Evolutionary conservation across 345 rosid species (phyloP).

Genomic region (Triadica sebifera): DNA sequence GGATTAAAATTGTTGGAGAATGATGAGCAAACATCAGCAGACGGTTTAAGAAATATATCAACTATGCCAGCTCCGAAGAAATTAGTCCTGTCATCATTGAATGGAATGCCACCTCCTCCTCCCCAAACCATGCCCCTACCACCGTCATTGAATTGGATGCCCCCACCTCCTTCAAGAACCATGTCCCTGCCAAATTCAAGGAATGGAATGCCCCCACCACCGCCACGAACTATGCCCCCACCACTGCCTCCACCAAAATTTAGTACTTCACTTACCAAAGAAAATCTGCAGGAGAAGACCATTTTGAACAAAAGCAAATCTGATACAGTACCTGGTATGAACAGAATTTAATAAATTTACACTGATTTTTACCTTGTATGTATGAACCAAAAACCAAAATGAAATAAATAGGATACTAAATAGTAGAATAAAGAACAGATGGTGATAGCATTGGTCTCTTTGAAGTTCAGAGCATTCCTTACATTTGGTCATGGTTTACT

Average conservation of each 20-base stretch:
- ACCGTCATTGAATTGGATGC: slow-evolving; percentile 10
- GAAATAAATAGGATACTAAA: no score
- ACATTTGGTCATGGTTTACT: no score
- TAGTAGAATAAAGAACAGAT: no score
- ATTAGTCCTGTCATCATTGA: slow-evolving; percentile 24
- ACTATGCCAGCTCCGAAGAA: slow-evolving; percentile 54
- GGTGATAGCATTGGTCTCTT: no score
- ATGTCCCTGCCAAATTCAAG: no score
- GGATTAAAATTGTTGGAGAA: slow-evolving; percentile 31
- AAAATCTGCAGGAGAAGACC: slow-evolving; percentile 25
- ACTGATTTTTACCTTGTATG: background rate
- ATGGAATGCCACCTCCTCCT: slow-evolving; percentile 10
- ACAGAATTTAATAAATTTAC: background rate
- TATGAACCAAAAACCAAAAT: no score
- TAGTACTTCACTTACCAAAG: slow-evolving; percentile 28
- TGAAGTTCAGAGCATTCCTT: no score
- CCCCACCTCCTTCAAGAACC: background rate
- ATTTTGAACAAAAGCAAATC: slow-evolving; percentile 29
- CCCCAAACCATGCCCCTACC: background rate
- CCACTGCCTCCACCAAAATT: slow-evolving; percentile 62
- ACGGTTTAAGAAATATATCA: slow-evolving; percentile 34
- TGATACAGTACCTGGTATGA: slow-evolving; percentile 56
- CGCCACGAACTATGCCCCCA: slow-evolving; percentile 49
- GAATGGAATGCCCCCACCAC: background rate
- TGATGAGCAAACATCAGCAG: slow-evolving; percentile 28